Percentiles rank a stretch among this genome's conserved stretches.
Evolutionary conservation across 1,284 basidiomycete genomes (phyloP).

Genomic region (Puccinia brachypodii): DNA sequence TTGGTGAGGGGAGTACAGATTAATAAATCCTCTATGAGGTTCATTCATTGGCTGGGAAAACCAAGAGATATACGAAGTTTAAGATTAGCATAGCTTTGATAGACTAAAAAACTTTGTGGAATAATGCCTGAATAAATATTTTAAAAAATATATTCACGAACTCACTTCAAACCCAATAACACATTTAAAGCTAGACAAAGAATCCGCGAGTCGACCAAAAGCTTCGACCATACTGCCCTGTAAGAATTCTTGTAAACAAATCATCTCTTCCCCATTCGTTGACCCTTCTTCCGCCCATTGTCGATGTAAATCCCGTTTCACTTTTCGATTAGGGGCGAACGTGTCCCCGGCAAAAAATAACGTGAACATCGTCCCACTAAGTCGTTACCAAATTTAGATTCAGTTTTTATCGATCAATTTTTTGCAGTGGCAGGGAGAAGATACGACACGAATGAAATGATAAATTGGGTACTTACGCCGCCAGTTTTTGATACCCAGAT

Average conservation of each 20-base stretch:
- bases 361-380: conserved; percentile 58
- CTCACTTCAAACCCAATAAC: conserved; percentile 79
- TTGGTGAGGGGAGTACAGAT: conserved; percentile 73
- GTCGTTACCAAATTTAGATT: conserved; percentile 51
- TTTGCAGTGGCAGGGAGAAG: not conserved
- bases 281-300: conserved; percentile 44
- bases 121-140: not conserved
- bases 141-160: not conserved
- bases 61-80: not conserved
- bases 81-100: not conserved
- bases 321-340: conserved; percentile 68
- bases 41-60: conserved; percentile 71
- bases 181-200: conserved; percentile 71
- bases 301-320: conserved; percentile 50
- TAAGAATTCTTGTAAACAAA: conserved; percentile 72
- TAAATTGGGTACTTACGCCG: conserved; percentile 53
- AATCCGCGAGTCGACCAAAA: conserved; percentile 69
- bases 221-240: conserved; percentile 79
- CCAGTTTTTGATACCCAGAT: conserved; percentile 78
- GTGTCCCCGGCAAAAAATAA: conserved; percentile 61
- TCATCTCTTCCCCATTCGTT: conserved; percentile 49
- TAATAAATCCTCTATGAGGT: conserved; percentile 88
- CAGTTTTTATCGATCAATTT: not conserved
- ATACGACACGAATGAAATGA: not conserved
- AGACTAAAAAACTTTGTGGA: not conserved